Conservation (phyloP, 352 stramenopile genomes). For the Phytophthora rubi region DNA sequence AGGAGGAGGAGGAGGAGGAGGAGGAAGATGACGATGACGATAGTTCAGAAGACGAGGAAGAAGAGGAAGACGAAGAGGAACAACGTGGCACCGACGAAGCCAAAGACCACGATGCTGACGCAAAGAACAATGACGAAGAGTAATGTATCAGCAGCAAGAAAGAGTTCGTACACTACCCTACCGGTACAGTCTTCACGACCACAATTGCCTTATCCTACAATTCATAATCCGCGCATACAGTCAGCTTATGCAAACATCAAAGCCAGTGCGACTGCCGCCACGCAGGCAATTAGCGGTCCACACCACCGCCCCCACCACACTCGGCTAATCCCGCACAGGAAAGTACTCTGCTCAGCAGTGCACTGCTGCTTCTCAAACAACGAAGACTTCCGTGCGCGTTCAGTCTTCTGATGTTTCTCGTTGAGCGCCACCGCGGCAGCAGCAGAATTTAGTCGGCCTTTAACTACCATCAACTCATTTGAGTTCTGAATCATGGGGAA, state of each 20-base stretch:
- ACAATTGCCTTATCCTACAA: slow-evolving; percentile 29
- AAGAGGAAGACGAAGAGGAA: slow-evolving; percentile 34
- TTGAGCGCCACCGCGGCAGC: slow-evolving; percentile 13
- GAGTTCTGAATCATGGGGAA: slow-evolving; percentile 37
- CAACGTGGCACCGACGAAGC: slow-evolving; percentile 29
- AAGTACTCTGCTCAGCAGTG: slow-evolving; percentile 1
- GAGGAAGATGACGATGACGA: slow-evolving; percentile 56
- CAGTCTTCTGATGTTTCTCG: slow-evolving; percentile 8
- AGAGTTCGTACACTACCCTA: slow-evolving; percentile 11
- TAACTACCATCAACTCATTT: slow-evolving; percentile 51
- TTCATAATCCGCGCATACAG: slow-evolving; percentile 17
- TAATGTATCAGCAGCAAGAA: slow-evolving; percentile 17
- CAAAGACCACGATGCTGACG: slow-evolving; percentile 21
- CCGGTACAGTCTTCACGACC: slow-evolving; percentile 1
- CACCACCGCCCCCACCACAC: slow-evolving; percentile 33
- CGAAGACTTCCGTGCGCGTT: slow-evolving; percentile 9
- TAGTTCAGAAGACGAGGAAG: slow-evolving; percentile 60
- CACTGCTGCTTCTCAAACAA: slow-evolving; percentile 16
- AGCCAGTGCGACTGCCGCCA: slow-evolving; percentile 17
- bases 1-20: slow-evolving; percentile 58
- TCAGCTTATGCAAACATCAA: slow-evolving; percentile 25
- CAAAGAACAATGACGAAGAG: background rate
- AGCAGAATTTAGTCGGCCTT: slow-evolving; percentile 39
- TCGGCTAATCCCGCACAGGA: slow-evolving; percentile 15
- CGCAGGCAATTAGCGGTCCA: slow-evolving; percentile 25